Base-by-base conservation (phyloP, 78 protist genomes). In the Tieghemostelium lacteum region DNA sequence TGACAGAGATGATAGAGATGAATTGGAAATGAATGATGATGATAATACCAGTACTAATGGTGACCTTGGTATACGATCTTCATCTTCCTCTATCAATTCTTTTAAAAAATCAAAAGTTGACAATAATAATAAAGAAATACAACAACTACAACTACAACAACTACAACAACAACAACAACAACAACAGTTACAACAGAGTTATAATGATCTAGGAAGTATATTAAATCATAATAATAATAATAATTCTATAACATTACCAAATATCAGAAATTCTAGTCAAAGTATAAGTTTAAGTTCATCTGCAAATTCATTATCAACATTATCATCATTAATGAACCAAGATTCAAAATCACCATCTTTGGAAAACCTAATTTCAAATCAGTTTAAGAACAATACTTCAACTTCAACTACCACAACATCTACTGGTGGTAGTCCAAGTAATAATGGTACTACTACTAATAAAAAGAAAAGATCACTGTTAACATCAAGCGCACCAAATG, bases 161-260 rank as follows among this genome's bases (percentile, higher is more conserved):
- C 74, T 2, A 17, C 74, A 22, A 52, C 36, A 40, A 31, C 60
- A 26, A 40, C 74, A 6, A 40, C 74, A 67, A 52, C 74, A 67
- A 67, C 72, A 0, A 16, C 37, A 12, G n/a, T n/a, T n/a, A n/a
- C n/a, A n/a, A n/a, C n/a, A n/a, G n/a, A n/a, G n/a, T n/a, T n/a
- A n/a, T n/a, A n/a, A n/a, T n/a, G n/a, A n/a, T n/a, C n/a, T n/a
- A n/a, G n/a, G n/a, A n/a, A n/a, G n/a, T n/a, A n/a, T n/a, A n/a
- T n/a, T n/a, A n/a, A n/a, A n/a, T n/a, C n/a, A n/a, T n/a, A n/a
- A n/a, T n/a, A n/a, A n/a, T n/a, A n/a, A n/a, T n/a, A n/a, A n/a
- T n/a, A n/a, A n/a, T n/a, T n/a, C n/a, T n/a, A n/a, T n/a, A n/a
- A n/a, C n/a, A n/a, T n/a, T n/a, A n/a, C 37, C 72, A 64, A 64